These are phyloP conservation scores for Fusarium xylarioides DNA, from an alignment of 2,329 filamentous ascomycete species.

Conservation along the genomic window DNA sequence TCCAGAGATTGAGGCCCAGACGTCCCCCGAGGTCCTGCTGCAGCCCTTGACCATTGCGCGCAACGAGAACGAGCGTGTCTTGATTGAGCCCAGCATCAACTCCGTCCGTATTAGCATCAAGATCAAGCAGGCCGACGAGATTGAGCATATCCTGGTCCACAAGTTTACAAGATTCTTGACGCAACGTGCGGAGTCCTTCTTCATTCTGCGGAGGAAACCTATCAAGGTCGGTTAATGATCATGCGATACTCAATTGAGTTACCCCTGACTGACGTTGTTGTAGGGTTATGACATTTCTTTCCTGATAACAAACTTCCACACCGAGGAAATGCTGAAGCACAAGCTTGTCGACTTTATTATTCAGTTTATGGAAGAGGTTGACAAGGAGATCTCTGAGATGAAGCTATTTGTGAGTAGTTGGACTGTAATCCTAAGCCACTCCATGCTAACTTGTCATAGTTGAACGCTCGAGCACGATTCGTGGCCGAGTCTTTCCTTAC, in stretches of 20 bases:
- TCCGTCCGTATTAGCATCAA: conserved; percentile 96
- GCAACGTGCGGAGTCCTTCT: conserved; percentile 84
- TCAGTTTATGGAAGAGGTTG: conserved; percentile 99
- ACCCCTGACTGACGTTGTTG: conserved; percentile 34
- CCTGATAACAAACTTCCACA: conserved; percentile 98
- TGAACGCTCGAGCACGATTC: conserved; percentile 96
- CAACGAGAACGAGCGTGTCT: conserved; percentile 96
- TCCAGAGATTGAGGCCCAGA: conserved; percentile 92
- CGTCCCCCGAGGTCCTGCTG: conserved; percentile 91
- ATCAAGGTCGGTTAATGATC: conserved; percentile 74
- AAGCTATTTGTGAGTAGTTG: conserved; percentile 89
- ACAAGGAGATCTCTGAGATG: conserved; percentile 99
- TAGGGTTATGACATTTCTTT: conserved; percentile 99
- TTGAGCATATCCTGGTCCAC: conserved; percentile 96
- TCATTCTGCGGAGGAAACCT: conserved; percentile 93
- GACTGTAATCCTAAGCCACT: not conserved
- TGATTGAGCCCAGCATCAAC: conserved; percentile 97
- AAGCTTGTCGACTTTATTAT: conserved; percentile 99
- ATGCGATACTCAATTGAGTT: not conserved
- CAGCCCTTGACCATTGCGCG: conserved; percentile 90
- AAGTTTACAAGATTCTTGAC: conserved; percentile 98
- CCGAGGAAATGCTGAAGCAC: conserved; percentile 98
- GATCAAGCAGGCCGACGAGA: conserved; percentile 99
- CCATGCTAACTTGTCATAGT: conserved; percentile 58
- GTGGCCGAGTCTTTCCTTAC: conserved; percentile 98